These are phyloP conservation scores for Sesbania bispinosa DNA, from an alignment of 306 rosid species.

Conservation along the genomic window DNA sequence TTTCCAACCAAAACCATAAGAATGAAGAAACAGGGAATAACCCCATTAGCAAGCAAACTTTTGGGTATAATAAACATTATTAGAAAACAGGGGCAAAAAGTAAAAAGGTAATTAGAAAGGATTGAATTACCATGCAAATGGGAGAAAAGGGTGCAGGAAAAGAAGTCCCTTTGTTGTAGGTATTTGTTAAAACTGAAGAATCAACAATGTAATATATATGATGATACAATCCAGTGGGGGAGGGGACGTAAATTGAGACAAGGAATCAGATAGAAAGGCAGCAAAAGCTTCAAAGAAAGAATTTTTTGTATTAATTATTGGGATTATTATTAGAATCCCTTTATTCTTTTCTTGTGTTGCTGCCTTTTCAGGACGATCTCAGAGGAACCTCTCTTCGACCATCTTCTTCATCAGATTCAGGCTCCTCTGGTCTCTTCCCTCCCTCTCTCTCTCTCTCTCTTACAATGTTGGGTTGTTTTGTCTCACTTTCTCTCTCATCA, in stretches of 20 bases:
- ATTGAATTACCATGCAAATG: slow-evolving; percentile 42
- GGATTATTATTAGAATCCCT: too few relatives aligned
- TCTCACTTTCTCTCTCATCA: slow-evolving; percentile 19
- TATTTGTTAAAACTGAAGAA: slow-evolving; percentile 8
- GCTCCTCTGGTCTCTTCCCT: neutral
- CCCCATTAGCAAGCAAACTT: slow-evolving; percentile 62
- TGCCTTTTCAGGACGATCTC: slow-evolving; percentile 78
- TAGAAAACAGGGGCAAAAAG: neutral
- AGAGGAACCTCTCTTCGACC: slow-evolving; percentile 77
- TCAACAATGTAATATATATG: neutral
- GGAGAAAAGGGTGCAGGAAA: slow-evolving; percentile 31
- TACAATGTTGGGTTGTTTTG: neutral
- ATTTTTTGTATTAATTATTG: neutral
- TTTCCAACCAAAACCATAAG: slow-evolving; percentile 14
- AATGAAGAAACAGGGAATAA: slow-evolving; percentile 55
- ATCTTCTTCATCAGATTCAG: slow-evolving; percentile 42
- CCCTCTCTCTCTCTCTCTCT: neutral
- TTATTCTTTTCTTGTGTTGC: slow-evolving; percentile 29
- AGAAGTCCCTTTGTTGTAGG: slow-evolving; percentile 7
- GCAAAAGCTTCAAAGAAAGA: slow-evolving; percentile 43
- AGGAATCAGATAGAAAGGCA: slow-evolving; percentile 60
- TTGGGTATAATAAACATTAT: neutral
- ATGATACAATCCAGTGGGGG: slow-evolving; percentile 22
- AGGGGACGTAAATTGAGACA: slow-evolving; percentile 36
- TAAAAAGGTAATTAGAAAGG: neutral